Percentiles rank a stretch among this genome's conserved stretches.
phyloP scores from a whole-genome alignment of 2,329 filamentous ascomycete species.

The Fusarium sp. region DNA sequence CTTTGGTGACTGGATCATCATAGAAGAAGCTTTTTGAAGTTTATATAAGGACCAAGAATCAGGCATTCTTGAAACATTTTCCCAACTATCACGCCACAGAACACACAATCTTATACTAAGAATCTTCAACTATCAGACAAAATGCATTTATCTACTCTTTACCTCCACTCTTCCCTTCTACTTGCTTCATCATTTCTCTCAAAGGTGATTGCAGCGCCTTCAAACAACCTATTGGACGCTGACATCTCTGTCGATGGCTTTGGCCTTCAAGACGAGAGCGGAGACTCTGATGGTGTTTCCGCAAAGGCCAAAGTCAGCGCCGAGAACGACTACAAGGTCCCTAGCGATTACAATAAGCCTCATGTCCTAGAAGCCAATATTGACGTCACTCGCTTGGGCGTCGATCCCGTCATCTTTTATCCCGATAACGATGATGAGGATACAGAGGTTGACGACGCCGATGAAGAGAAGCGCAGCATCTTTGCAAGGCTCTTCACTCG shows the following conservation, averaged over 20 bases:
- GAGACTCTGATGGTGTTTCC: background rate
- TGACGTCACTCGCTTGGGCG: background rate
- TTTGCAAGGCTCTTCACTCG: background rate
- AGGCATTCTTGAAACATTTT: background rate
- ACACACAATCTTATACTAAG: background rate
- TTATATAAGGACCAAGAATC: background rate
- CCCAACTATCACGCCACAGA: background rate
- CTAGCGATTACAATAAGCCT: background rate
- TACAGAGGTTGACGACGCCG: background rate
- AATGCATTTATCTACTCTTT: conserved; percentile 31
- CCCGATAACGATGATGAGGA: background rate
- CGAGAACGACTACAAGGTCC: background rate
- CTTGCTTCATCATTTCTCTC: conserved; percentile 2
- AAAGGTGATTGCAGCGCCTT: conserved; percentile 10
- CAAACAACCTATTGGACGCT: background rate
- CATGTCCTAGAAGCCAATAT: background rate
- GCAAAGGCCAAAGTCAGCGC: background rate
- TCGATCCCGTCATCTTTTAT: background rate
- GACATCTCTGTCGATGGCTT: background rate
- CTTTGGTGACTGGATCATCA: background rate
- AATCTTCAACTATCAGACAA: background rate
- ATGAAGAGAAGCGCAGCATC: background rate
- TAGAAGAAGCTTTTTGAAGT: background rate
- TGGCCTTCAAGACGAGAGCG: background rate
- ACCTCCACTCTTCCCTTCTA: background rate